These are phyloP conservation scores for Malus orientalis DNA, from an alignment of 306 rosid genomes.

Conservation along the genomic window DNA sequence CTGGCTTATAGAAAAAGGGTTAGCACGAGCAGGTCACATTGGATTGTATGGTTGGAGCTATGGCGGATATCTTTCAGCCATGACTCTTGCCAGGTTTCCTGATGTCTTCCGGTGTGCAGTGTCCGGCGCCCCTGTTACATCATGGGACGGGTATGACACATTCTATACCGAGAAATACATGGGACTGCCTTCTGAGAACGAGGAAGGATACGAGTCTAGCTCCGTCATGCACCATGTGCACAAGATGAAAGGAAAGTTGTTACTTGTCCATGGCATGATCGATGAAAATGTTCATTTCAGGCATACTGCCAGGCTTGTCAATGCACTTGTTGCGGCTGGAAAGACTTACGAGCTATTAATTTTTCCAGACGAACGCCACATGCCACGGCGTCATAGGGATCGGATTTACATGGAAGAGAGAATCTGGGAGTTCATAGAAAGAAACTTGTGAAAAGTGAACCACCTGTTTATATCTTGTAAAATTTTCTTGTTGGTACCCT, in stretches of 20 bases:
- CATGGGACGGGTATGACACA: constrained; percentile 96
- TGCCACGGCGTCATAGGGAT: constrained; percentile 73
- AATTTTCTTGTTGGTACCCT: background rate
- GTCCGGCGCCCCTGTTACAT: constrained; percentile 84
- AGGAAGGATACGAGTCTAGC: constrained; percentile 39
- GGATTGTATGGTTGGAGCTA: constrained; percentile 99
- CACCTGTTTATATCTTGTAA: constrained; percentile 7
- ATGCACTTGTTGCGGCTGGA: constrained; percentile 73
- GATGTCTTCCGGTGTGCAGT: constrained; percentile 67
- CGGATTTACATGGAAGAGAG: constrained; percentile 91
- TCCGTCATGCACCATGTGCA: constrained; percentile 71
- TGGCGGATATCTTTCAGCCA: constrained; percentile 88
- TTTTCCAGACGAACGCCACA: constrained; percentile 92
- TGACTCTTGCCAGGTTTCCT: constrained; percentile 67
- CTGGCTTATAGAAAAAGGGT: constrained; percentile 78
- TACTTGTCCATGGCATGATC: constrained; percentile 93
- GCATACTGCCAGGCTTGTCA: constrained; percentile 94
- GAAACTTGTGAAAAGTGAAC: constrained; percentile 44
- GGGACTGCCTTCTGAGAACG: constrained; percentile 69
- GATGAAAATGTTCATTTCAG: constrained; percentile 94
- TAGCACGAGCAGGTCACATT: constrained; percentile 62
- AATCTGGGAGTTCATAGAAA: constrained; percentile 86
- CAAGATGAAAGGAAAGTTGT: constrained; percentile 60
- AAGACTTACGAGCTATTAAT: constrained; percentile 73
- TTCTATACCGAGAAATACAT: constrained; percentile 94